Evolutionary conservation across 2,329 filamentous ascomycete species (phyloP).

Genomic region (Esteya vermicola): DNA sequence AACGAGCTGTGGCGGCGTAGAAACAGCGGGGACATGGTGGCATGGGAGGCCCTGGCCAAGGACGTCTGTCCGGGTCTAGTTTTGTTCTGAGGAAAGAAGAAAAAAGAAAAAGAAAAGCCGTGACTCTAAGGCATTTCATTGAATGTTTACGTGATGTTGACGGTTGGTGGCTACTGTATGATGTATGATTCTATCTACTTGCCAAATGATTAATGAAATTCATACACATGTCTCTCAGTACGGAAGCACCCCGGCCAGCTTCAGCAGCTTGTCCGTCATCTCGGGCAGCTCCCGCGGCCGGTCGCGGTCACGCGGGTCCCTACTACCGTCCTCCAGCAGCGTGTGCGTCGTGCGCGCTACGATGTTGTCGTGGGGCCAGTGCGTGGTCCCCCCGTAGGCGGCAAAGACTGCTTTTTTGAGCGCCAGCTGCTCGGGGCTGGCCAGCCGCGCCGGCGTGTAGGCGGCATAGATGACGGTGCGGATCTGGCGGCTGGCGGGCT

Average conservation of each 20-base stretch:
- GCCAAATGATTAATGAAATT: no score
- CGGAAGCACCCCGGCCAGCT: constrained; percentile 19
- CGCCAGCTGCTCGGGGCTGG: constrained; percentile 14
- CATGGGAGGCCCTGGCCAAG: no score
- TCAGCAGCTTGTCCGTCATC: constrained; percentile 17
- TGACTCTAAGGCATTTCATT: no score
- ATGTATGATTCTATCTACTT: no score
- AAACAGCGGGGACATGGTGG: no score
- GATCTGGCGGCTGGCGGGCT: constrained; percentile 11
- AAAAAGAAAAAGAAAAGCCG: no score
- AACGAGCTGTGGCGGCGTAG: no score
- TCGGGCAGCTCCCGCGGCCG: constrained; percentile 23
- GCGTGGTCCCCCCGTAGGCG: constrained; percentile 15
- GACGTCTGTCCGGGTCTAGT: no score
- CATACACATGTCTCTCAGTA: no score
- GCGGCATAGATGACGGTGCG: constrained; percentile 20
- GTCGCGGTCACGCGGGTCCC: constrained; percentile 1
- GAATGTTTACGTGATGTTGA: no score
- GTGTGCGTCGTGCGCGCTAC: not conserved
- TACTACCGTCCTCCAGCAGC: not conserved
- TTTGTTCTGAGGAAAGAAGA: no score
- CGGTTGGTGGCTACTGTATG: no score
- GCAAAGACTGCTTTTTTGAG: constrained; percentile 17
- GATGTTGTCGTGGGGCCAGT: constrained; percentile 13
- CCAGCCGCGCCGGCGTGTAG: constrained; percentile 20